Base-by-base conservation (phyloP, 83 land plant genomes). In the Diphasiastrum complanatum region DNA sequence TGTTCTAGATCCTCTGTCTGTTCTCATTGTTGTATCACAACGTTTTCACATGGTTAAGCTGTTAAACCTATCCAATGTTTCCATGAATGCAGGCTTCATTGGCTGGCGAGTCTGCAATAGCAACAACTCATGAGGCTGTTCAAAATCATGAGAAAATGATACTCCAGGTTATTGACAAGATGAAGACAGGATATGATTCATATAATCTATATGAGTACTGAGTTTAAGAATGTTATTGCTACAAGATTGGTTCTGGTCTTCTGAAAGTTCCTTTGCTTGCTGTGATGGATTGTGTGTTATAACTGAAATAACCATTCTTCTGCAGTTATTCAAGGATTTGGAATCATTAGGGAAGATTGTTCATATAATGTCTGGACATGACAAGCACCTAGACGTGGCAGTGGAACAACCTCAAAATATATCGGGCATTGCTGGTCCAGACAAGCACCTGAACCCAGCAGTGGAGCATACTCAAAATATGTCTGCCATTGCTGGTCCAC, bases 121-220 rank as follows among this genome's bases (percentile, higher is more conserved):
- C 37, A 63, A n/a, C n/a, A n/a, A 41, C 63, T 25, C 62, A 26
- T 32, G 59, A 51, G 2, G 61, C 67, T 6, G 33, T 70, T 1
- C 54, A 62, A 50, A 70, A 63, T 28, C 73, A 70, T 31, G 66
- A 70, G 4, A 63, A 63, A 49, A 52, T 62, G 73, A 48, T 70
- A 6, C 27, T 49, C 0, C 51, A 70, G 67, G 73, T 70, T 20
- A 48, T 27, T 4, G 23, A 4, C 29, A 30, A 16, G 22, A 22
- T 12, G 33, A 22, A 53, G 33, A 4, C 14, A 24, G 16, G 25
- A 18, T 32, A 2, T 57, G 6, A 33, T 4, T 24, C 5, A 18
- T 8, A 47, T 47, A 18, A 18, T 25, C 25, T 26, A 47, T 24
- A 43, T 22, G 3, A 12, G 3, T 2, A 2, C 31, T 60, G 64